phyloP scores from a whole-genome alignment of 805 yeast genomes.

The Sungouiozyma ichnusensis region DNA sequence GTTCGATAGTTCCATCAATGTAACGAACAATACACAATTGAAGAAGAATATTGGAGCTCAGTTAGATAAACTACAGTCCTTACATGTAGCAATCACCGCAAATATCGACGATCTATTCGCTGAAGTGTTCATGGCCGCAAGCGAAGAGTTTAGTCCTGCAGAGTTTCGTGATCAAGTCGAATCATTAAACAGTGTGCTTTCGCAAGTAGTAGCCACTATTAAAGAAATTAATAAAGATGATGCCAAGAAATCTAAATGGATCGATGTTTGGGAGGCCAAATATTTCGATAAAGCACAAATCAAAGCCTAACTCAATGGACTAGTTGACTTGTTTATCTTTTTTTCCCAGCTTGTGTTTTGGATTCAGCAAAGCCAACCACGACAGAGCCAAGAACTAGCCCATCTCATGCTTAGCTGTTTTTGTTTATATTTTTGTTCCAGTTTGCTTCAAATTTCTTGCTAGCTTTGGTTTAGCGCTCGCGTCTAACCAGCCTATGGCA shows the following conservation, averaged over 20 bases:
- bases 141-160: conserved; percentile 27
- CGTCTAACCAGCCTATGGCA: too few species aligned
- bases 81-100: conserved; percentile 35
- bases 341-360: too few species aligned
- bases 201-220: conserved; percentile 30
- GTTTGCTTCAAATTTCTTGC: too few species aligned
- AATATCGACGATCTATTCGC: conserved; percentile 50
- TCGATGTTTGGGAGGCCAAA: conserved; percentile 26
- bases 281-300: conserved; percentile 17
- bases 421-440: too few species aligned
- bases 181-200: conserved; percentile 16
- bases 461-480: too few species aligned
- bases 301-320: too few species aligned
- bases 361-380: too few species aligned
- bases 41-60: conserved; percentile 28
- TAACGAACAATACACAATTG: conserved; percentile 26
- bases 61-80: conserved; percentile 38
- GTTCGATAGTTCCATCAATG: conserved; percentile 43
- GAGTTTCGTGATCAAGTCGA: conserved; percentile 22
- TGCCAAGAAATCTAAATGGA: conserved; percentile 37
- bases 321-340: too few species aligned
- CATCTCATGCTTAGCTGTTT: too few species aligned
- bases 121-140: conserved; percentile 36
- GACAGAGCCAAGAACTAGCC: too few species aligned
- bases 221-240: conserved; percentile 38